Conservation (phyloP, 1,284 basidiomycete species). For the Pholiota adiposa region DNA sequence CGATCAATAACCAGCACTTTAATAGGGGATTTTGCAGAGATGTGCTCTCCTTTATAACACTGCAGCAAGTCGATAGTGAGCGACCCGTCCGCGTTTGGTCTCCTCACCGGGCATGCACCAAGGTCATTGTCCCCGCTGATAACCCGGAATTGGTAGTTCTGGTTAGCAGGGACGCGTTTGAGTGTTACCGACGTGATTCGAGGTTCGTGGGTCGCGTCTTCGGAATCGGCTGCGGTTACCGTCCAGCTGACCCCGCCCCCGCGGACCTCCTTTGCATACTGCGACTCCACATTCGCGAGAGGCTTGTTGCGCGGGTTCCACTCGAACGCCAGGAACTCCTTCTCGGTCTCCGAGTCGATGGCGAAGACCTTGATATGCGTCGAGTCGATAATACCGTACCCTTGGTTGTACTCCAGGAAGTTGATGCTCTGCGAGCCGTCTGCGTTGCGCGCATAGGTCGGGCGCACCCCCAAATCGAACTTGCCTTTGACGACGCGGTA, state of each 20-base stretch:
- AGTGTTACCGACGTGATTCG: not conserved
- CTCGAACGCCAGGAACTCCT: not conserved
- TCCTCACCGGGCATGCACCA: not conserved
- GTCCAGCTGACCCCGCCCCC: not conserved
- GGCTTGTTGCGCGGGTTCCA: slow-evolving; percentile 6
- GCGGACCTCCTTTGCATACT: slow-evolving; percentile 1
- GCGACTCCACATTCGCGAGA: not conserved
- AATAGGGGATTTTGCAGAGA: not conserved
- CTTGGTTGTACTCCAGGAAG: slow-evolving; percentile 4
- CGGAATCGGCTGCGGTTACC: not conserved
- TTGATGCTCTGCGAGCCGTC: slow-evolving; percentile 3
- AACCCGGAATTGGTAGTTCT: not conserved
- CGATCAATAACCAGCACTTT: not conserved
- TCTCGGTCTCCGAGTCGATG: not conserved
- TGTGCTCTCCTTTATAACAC: not conserved
- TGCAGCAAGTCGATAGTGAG: not conserved
- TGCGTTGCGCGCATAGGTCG: not conserved
- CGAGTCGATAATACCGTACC: slow-evolving; percentile 5
- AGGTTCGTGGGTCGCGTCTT: not conserved
- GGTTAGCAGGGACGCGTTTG: not conserved
- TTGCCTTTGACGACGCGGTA: slow-evolving; percentile 4
- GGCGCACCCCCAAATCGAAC: not conserved
- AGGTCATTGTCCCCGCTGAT: not conserved
- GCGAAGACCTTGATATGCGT: slow-evolving; percentile 4
- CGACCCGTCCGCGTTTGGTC: not conserved